Evolutionary conservation across 2,329 filamentous ascomycete genomes (phyloP).

Genomic region (Trichophyton simii): DNA sequence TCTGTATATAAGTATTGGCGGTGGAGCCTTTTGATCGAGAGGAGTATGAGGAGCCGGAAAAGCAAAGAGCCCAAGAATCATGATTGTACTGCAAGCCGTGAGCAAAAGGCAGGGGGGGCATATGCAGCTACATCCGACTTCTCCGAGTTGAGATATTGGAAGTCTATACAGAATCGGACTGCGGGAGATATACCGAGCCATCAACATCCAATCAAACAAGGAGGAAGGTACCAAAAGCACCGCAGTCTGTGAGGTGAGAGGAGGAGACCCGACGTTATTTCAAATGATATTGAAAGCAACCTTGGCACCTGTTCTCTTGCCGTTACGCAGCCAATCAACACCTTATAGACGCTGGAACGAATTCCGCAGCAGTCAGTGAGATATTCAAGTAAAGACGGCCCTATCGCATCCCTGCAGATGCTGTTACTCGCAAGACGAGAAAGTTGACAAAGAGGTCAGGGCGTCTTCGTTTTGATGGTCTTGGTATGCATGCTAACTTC

Average conservation of each 20-base stretch:
- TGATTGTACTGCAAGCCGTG: too few species aligned
- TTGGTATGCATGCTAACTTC: slow-evolving; percentile 1
- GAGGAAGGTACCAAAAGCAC: background rate
- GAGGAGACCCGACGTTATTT: background rate
- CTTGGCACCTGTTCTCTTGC: background rate
- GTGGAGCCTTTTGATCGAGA: background rate
- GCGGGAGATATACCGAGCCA: background rate
- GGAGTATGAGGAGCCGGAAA: too few species aligned
- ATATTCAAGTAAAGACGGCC: background rate
- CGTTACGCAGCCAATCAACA: background rate
- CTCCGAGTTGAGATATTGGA: background rate
- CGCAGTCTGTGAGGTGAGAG: background rate
- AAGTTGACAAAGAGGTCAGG: slow-evolving; percentile 1
- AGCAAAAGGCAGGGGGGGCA: background rate
- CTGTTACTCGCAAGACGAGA: background rate
- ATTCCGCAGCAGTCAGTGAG: background rate
- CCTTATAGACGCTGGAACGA: background rate
- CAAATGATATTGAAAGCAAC: background rate
- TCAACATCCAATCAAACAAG: background rate
- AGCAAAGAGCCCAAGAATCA: too few species aligned
- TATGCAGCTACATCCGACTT: background rate
- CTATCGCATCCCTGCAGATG: slow-evolving; percentile 3
- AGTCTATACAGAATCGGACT: background rate
- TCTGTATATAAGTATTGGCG: too few species aligned
- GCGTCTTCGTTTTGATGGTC: background rate